phyloP scores from a whole-genome alignment of 441 rosid genomes.

The Pelargonium citronellum region DNA sequence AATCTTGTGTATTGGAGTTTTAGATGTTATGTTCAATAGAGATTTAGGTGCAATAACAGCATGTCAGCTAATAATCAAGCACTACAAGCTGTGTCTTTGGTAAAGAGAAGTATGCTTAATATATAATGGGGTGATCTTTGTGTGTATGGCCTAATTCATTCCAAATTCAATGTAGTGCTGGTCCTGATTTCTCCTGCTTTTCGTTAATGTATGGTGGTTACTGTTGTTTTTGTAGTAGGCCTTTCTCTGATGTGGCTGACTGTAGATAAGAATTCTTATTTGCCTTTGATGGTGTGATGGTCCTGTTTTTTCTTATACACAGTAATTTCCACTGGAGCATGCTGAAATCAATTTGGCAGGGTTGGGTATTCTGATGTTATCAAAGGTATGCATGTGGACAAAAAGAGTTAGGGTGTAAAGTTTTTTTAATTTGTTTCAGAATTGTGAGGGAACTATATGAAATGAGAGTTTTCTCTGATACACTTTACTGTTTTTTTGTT shows the following conservation, averaged over 20 bases:
- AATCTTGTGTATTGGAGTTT: neutral
- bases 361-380: slow-evolving; percentile 32
- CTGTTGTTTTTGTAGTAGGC: slow-evolving; percentile 17
- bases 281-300: slow-evolving; percentile 36
- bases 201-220: slow-evolving; percentile 10
- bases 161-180: slow-evolving; percentile 4
- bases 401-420: slow-evolving; percentile 18
- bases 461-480: slow-evolving; percentile 16
- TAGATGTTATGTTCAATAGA: slow-evolving; percentile 7
- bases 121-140: neutral
- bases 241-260: slow-evolving; percentile 21
- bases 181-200: neutral
- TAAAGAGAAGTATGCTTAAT: neutral
- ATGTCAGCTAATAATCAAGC: neutral
- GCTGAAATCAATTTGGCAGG: slow-evolving; percentile 35
- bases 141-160: neutral
- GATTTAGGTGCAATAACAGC: neutral
- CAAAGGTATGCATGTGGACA: slow-evolving; percentile 41
- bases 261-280: slow-evolving; percentile 29
- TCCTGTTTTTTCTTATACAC: slow-evolving; percentile 38
- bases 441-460: slow-evolving; percentile 18
- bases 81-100: neutral
- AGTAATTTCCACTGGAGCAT: slow-evolving; percentile 46
- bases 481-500: neutral
- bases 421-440: slow-evolving; percentile 23